Evolutionary conservation across 345 rosid genomes (phyloP), one percentile per base, ranked within the genome.

Genomic region (Gossypium arboreum): DNA sequence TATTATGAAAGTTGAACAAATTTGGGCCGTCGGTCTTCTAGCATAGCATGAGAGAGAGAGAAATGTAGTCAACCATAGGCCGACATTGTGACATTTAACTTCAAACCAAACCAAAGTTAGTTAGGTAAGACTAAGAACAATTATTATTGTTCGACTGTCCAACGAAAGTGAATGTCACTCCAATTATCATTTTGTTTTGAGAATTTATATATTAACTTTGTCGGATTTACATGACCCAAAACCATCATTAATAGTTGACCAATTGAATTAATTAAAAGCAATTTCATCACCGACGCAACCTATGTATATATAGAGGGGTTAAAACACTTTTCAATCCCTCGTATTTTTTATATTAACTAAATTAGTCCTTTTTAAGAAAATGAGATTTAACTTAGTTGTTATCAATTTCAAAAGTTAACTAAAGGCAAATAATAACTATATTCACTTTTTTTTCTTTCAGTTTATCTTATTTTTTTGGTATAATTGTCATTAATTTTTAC

Each of bases 1-100:
- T 22, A 57, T 72, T 63, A 34, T 69, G 34, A 54, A 60, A 71
- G 75, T 71, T 57, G 81, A 84, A 81, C 12, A 57, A 69, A 60
- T 66, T 51, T 22, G 59, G 71, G 62, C 44, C 18, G 16, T n/a
- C 56, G 73, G 56, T 51, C 68, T 43, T 58, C 47, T 65, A 61
- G 67, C 58, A 57, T 61, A 25, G 45, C 70, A 34, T 1, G 7
- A 5, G 41, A 34, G 41, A 34, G 41, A 34, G 41, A 34, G 41
- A 34, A 5, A 34, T 34, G 41, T 5, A 34, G 41, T 18, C 79
- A 77, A 77, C 81, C 76, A 25, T 59, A 3, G 39, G 64, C 68
- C 43, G 17, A 17, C 5, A 2, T 63, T 8, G 7, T 16, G 68
- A 63, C 68, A 34, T 34, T 34, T 16, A 63, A 63, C 20, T 63